phyloP scores from a whole-genome alignment of 768 basidiomycete species.

The Lactarius sp. region DNA sequence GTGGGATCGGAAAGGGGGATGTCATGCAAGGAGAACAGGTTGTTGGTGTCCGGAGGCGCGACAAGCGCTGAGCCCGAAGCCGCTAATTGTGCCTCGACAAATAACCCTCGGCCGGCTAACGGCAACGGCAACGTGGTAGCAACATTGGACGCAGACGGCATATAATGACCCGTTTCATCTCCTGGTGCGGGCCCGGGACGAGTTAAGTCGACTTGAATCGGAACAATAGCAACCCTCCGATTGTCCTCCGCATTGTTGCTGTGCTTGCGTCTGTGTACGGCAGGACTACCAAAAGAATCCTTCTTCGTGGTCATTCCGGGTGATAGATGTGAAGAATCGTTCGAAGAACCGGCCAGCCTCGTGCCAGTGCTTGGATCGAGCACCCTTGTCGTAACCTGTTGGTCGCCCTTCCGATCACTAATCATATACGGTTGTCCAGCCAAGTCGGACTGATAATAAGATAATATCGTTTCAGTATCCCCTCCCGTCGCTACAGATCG shows the following conservation, averaged over 20 bases:
- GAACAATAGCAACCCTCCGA: conserved; percentile 12
- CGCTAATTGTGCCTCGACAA: conserved; percentile 18
- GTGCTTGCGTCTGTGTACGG: conserved; percentile 9
- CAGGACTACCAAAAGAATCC: conserved; percentile 1
- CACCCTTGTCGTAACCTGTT: not conserved
- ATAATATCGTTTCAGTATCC: conserved; percentile 44
- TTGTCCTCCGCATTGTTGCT: conserved; percentile 10
- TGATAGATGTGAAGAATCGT: conserved; percentile 17
- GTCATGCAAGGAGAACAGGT: conserved; percentile 2
- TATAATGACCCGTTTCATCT: not conserved
- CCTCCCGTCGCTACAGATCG: conserved; percentile 30
- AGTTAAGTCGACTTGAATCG: not conserved
- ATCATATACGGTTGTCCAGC: conserved; percentile 34
- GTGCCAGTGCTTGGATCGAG: conserved; percentile 10
- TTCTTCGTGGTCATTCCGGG: not conserved
- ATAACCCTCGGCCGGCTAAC: not conserved
- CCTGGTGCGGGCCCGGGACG: not conserved
- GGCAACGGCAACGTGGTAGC: conserved; percentile 8
- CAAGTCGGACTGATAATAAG: conserved; percentile 53
- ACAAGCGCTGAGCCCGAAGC: conserved; percentile 12
- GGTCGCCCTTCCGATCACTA: conserved; percentile 16
- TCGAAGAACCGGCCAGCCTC: not conserved
- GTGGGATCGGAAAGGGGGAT: not conserved
- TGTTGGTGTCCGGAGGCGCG: conserved; percentile 9
- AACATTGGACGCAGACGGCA: not conserved